Conservation (phyloP, 345 rosid genomes). For the Linum lewisii region DNA sequence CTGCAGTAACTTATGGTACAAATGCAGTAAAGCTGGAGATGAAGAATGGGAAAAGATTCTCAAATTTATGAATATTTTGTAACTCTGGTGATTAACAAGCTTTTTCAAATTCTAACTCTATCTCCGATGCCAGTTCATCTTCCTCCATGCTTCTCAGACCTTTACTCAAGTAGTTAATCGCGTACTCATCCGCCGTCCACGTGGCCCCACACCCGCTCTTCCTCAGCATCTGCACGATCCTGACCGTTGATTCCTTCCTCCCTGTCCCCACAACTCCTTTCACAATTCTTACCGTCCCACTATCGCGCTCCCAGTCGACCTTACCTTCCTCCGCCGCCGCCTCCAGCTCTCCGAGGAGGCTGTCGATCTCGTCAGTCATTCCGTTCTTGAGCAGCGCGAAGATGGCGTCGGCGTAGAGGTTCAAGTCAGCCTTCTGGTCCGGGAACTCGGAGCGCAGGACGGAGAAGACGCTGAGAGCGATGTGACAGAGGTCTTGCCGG, state of each 20-base stretch:
- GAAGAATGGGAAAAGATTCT: too few species aligned
- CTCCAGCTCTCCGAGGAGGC: slow-evolving; percentile 42
- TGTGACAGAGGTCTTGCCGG: too few species aligned
- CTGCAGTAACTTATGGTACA: too few species aligned
- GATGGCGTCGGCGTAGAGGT: too few species aligned
- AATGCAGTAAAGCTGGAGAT: too few species aligned
- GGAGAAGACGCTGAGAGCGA: too few species aligned
- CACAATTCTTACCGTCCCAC: slow-evolving; percentile 37
- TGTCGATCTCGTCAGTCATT: too few species aligned
- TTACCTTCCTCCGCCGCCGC: slow-evolving; percentile 10
- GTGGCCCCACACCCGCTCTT: slow-evolving; percentile 50
- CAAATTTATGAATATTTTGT: too few species aligned
- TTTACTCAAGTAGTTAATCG: slow-evolving; percentile 41
- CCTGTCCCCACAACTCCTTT: slow-evolving; percentile 50
- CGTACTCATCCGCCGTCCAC: slow-evolving; percentile 53
- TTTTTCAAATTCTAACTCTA: slow-evolving; percentile 36
- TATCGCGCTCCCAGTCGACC: slow-evolving; percentile 35
- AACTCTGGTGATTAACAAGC: too few species aligned
- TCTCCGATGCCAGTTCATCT: slow-evolving; percentile 39
- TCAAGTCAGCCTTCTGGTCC: too few species aligned
- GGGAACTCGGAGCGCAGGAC: too few species aligned
- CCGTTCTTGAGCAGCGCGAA: too few species aligned
- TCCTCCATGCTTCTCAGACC: slow-evolving; percentile 66
- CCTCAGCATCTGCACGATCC: slow-evolving; percentile 56
- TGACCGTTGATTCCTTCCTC: slow-evolving; percentile 61